phyloP scores from a whole-genome alignment of 495 filamentous ascomycete genomes.

The Alectoria sarmentosa region DNA sequence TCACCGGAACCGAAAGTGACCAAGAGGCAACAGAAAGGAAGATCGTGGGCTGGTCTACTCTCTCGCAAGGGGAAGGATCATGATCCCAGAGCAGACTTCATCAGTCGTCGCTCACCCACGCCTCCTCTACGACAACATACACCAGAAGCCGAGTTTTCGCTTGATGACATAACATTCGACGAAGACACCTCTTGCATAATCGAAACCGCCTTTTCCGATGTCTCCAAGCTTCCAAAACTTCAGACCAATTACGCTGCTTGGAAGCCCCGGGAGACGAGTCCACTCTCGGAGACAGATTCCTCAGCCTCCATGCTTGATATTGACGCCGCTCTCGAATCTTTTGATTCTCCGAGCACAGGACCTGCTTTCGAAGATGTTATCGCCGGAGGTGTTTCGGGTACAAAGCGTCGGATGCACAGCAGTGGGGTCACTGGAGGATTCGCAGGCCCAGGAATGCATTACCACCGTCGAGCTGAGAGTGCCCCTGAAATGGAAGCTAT shows the following conservation, averaged over 20 bases:
- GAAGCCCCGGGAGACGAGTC: constrained; percentile 35
- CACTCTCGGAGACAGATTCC: constrained; percentile 49
- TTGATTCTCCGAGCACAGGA: constrained; percentile 59
- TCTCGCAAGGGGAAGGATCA: constrained; percentile 55
- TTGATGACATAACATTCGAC: constrained; percentile 46
- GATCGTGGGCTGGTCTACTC: constrained; percentile 60
- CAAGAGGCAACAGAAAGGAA: constrained; percentile 73
- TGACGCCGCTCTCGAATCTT: constrained; percentile 90
- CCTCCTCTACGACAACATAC: constrained; percentile 31
- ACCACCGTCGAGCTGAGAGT: constrained; percentile 76
- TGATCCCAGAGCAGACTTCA: constrained; percentile 33
- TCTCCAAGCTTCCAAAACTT: constrained; percentile 26
- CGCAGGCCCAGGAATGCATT: constrained; percentile 75
- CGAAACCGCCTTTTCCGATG: constrained; percentile 37
- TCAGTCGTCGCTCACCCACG: constrained; percentile 30
- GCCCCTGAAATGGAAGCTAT: constrained; percentile 84
- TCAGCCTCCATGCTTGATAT: constrained; percentile 83
- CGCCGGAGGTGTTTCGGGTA: constrained; percentile 49
- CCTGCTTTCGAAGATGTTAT: constrained; percentile 39
- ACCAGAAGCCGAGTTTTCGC: constrained; percentile 28
- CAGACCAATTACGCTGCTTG: constrained; percentile 36
- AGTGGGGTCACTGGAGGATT: constrained; percentile 71
- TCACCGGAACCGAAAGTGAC: constrained; percentile 45
- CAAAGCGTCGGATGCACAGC: constrained; percentile 80
- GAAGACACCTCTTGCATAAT: constrained; percentile 48